Evolutionary conservation across 768 basidiomycete genomes (phyloP).

Genomic region (Rhodotorula graminis): DNA sequence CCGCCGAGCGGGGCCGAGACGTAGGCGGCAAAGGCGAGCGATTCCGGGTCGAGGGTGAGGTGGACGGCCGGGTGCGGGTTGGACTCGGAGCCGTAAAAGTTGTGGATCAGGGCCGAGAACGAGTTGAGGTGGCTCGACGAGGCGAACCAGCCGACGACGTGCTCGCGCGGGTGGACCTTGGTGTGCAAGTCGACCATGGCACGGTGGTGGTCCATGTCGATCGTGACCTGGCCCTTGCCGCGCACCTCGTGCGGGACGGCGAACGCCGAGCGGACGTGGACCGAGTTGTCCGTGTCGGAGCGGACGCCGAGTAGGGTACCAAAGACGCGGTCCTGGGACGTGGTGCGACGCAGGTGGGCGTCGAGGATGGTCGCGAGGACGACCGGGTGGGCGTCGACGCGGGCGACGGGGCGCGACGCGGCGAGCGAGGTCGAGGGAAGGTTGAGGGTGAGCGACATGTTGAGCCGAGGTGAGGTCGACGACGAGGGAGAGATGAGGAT

Average conservation of each 20-base stretch:
- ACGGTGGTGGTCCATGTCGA: conserved; percentile 94
- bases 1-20: conserved; percentile 72
- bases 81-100: conserved; percentile 92
- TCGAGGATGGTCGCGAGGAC: conserved; percentile 93
- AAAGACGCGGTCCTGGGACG: conserved; percentile 80
- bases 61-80: conserved; percentile 83
- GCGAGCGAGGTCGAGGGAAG: conserved; percentile 4
- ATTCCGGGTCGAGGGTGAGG: conserved; percentile 80
- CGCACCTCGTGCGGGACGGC: conserved; percentile 73
- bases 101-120: conserved; percentile 94
- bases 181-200: conserved; percentile 86
- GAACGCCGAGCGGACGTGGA: conserved; percentile 79
- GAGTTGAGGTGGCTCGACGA: conserved; percentile 86
- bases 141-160: conserved; percentile 96
- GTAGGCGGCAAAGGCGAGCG: conserved; percentile 78
- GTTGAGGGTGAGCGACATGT: background rate
- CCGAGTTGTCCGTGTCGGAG: conserved; percentile 54
- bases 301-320: conserved; percentile 88
- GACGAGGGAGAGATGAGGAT: background rate
- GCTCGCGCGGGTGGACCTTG: conserved; percentile 76
- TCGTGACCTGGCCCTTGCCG: conserved; percentile 76
- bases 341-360: conserved; percentile 84
- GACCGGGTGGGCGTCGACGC: conserved; percentile 78
- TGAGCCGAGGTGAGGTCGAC: background rate
- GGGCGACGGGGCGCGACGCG: background rate